Conservation (phyloP, 2,329 filamentous ascomycete species). For the Pezicula radicicola region DNA sequence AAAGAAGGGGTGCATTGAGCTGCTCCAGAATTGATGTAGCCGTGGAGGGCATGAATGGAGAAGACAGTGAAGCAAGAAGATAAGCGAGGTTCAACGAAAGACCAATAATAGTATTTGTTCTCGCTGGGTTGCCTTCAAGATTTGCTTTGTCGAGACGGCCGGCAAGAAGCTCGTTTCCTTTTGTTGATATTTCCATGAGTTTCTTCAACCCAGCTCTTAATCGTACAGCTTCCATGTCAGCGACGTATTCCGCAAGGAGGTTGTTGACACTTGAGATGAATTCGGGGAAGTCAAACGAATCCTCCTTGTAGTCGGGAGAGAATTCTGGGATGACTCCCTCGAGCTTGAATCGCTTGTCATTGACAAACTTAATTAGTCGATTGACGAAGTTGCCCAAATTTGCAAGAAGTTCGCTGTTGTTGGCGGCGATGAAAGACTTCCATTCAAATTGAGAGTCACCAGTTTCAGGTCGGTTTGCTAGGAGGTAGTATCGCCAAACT, state of each 20-base stretch:
- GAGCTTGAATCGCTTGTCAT: slow-evolving; percentile 60
- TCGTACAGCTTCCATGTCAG: slow-evolving; percentile 68
- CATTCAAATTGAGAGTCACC: slow-evolving; percentile 89
- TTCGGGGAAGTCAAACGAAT: slow-evolving; percentile 44
- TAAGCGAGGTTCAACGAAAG: slow-evolving; percentile 82
- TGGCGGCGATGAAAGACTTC: slow-evolving; percentile 76
- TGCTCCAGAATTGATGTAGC: slow-evolving; percentile 73
- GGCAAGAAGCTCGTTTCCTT: slow-evolving; percentile 56
- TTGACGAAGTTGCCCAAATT: slow-evolving; percentile 74
- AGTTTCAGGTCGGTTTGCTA: slow-evolving; percentile 81
- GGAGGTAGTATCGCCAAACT: slow-evolving; percentile 91
- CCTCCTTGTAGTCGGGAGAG: slow-evolving; percentile 50
- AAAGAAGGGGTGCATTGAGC: slow-evolving; percentile 55
- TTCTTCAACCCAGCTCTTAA: slow-evolving; percentile 64
- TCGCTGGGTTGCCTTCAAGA: slow-evolving; percentile 31
- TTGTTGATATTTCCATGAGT: slow-evolving; percentile 63
- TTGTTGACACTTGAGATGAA: slow-evolving; percentile 57
- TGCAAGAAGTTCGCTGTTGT: slow-evolving; percentile 84
- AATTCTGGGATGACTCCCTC: slow-evolving; percentile 66
- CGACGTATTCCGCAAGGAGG: slow-evolving; percentile 63
- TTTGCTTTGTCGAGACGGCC: slow-evolving; percentile 41
- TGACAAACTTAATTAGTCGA: slow-evolving; percentile 71
- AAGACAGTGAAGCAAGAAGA: slow-evolving; percentile 73
- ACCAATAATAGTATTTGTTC: slow-evolving; percentile 52
- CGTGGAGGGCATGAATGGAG: slow-evolving; percentile 84